A percentile compares a stretch with the other conserved stretches of the same genome.
These are phyloP conservation scores for Quercus lobata DNA, from an alignment of 331 rosid species.

Conservation along the genomic window DNA sequence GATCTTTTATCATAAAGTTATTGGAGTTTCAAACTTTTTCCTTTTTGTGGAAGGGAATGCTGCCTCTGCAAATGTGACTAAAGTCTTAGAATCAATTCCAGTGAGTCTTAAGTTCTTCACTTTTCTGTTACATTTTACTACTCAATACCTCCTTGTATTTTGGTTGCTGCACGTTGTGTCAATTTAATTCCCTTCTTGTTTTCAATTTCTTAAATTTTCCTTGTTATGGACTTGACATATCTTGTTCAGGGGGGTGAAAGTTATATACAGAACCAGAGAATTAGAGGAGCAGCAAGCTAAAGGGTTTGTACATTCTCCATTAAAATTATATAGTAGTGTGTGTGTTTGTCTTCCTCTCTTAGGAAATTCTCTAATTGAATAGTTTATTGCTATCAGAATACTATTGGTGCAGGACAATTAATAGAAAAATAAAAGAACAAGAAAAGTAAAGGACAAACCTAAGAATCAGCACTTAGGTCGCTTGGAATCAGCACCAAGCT, in stretches of 20 bases:
- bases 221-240: constrained; percentile 18
- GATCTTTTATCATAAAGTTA: constrained; percentile 90
- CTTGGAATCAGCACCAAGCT: too few relatives aligned
- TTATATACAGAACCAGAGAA: constrained; percentile 78
- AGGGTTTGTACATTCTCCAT: constrained; percentile 43
- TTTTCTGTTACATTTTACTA: not conserved
- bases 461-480: too few relatives aligned
- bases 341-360: not conserved
- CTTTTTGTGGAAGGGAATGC: constrained; percentile 97
- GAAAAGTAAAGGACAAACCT: too few relatives aligned
- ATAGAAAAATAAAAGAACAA: too few relatives aligned
- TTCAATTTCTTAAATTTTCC: not conserved
- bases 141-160: not conserved
- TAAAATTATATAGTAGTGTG: not conserved
- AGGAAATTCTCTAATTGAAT: not conserved
- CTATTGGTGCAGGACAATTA: too few relatives aligned
- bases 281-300: constrained; percentile 89
- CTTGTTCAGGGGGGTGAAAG: constrained; percentile 81
- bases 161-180: not conserved
- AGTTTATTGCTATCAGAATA: constrained; percentile 1
- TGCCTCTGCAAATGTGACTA: constrained; percentile 69
- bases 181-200: not conserved
- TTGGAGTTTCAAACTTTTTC: constrained; percentile 81
- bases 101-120: constrained; percentile 41
- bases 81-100: constrained; percentile 78